Base-by-base conservation (phyloP, 192 early-diverging fungal species). In the Coemansia sp. region DNA sequence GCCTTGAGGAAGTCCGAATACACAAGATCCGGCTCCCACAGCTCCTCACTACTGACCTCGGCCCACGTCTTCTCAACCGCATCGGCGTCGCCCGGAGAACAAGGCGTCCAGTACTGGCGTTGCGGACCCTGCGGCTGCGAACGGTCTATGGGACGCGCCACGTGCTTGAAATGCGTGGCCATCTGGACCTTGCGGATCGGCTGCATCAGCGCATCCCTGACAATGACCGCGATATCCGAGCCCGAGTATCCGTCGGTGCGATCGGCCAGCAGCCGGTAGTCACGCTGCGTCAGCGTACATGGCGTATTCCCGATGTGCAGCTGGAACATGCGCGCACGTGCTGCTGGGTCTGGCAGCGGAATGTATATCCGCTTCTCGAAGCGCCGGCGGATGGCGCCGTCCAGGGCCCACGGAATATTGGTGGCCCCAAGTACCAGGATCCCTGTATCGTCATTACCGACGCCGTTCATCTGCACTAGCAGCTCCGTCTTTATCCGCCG, bases 291-390 rank as follows among this genome's bases (percentile, higher is more conserved):
- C 31, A 99, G 65, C n/a, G 62, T 84, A 62, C 92, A 94, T 37
- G 94, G 94, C 20, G 95, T 98, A 33, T 89, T 84, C 14, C 97
- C 96, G 27, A 97, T 87, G 72, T 99, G 93, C 62, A 99, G 71
- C 68, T 87, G 82, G 81, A 98, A 94, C 94, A 99, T 93, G 56
- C 81, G 84, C 17, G 91, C 87, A 15, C 97, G 87, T 29, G 95
- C 96, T 60, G 87, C 84, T 10, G 82, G 62, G 23, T 98, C 97
- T 2, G 97, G 97, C 56, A 99, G 86, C 41, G 97, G 95, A 48
- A 99, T 99, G 75, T 92, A 99, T 40, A 99, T 98, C 59, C 97
- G 85, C 77, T 94, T 98, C 72, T 99, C 96, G 61, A 99, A 99
- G 74, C 96, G 84, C 69, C 97, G 81, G 25, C 96, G 85, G 72